Percentiles rank a stretch among this genome's conserved stretches.
phyloP scores from a whole-genome alignment of 495 filamentous ascomycete species.

The Penicillium malachiteum region DNA sequence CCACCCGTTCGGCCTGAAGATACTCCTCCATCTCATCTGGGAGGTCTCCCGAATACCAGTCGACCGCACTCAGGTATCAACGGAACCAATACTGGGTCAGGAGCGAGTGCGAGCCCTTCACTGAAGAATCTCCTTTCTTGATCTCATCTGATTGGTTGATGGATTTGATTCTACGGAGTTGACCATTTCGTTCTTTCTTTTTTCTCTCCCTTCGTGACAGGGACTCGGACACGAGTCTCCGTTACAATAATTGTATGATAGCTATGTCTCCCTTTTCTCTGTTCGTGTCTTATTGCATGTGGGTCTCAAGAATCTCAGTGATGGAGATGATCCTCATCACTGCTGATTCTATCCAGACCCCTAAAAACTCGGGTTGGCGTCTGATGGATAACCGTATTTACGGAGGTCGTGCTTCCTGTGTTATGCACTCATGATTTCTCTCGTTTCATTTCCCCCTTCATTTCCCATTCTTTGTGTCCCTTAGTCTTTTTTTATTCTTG shows the following conservation, averaged over 20 bases:
- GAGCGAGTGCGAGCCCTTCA: constrained; percentile 73
- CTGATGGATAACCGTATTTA: too few relatives aligned
- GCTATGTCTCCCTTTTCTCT: constrained; percentile 19
- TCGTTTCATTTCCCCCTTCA: not conserved
- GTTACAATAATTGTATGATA: constrained; percentile 26
- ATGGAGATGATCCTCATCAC: not conserved
- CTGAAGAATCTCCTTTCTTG: constrained; percentile 72
- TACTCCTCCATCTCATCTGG: constrained; percentile 24
- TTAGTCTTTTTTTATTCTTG: constrained; percentile 11
- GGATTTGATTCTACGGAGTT: not conserved
- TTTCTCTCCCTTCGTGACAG: not conserved
- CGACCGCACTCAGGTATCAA: constrained; percentile 33
- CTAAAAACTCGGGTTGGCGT: not conserved
- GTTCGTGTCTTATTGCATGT: constrained; percentile 26
- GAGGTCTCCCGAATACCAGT: constrained; percentile 24
- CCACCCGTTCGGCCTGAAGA: constrained; percentile 38
- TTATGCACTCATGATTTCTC: too few relatives aligned
- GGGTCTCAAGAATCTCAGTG: constrained; percentile 21
- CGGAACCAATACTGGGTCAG: constrained; percentile 35
- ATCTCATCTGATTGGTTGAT: constrained; percentile 7
- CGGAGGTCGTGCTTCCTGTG: too few relatives aligned
- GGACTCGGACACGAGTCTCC: not conserved
- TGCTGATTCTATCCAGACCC: not conserved
- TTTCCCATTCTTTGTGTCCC: not conserved
- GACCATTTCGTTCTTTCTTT: constrained; percentile 1